A percentile compares a stretch with the other conserved stretches of the same genome.
These are phyloP conservation scores for Elsinoe arachidis DNA, from an alignment of 2,329 filamentous ascomycete species.

Conservation along the genomic window DNA sequence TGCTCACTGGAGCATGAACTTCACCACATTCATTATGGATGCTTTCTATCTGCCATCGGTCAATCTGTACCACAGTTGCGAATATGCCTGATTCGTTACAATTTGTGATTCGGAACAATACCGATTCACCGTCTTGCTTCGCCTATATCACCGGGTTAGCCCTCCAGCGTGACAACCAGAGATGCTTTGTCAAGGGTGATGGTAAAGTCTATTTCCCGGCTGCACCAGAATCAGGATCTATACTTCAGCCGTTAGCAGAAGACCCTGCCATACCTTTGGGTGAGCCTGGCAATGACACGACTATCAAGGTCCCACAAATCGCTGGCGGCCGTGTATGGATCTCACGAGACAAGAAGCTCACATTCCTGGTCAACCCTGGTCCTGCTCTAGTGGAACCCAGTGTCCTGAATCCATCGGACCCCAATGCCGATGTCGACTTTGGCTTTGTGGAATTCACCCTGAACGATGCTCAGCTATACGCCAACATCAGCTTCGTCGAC, in stretches of 20 bases:
- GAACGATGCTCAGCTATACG: slow-evolving; percentile 39
- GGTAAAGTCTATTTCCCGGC: slow-evolving; percentile 29
- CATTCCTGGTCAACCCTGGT: slow-evolving; percentile 30
- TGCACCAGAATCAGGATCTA: slow-evolving; percentile 20
- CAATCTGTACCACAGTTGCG: background rate
- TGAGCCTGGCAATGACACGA: slow-evolving; percentile 25
- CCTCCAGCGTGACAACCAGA: slow-evolving; percentile 26
- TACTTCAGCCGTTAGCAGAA: slow-evolving; percentile 26
- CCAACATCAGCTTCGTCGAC: slow-evolving; percentile 30
- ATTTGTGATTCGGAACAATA: slow-evolving; percentile 29
- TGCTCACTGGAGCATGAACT: too few species aligned
- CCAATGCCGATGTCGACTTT: slow-evolving; percentile 35
- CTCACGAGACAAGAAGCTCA: slow-evolving; percentile 26
- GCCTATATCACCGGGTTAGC: slow-evolving; percentile 32
- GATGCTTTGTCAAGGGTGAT: slow-evolving; percentile 28
- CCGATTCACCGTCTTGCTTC: slow-evolving; percentile 24
- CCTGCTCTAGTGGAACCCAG: slow-evolving; percentile 42
- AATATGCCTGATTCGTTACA: slow-evolving; percentile 28
- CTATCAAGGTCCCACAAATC: slow-evolving; percentile 30
- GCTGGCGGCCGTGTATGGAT: slow-evolving; percentile 34
- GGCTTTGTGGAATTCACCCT: slow-evolving; percentile 39
- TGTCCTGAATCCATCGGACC: slow-evolving; percentile 31
- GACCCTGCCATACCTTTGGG: slow-evolving; percentile 31
- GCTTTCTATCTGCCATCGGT: too few species aligned
- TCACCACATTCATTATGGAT: too few species aligned